These are phyloP conservation scores for Aspergillus egyptiacus DNA, from an alignment of 495 filamentous ascomycete species.

Conservation along the genomic window DNA sequence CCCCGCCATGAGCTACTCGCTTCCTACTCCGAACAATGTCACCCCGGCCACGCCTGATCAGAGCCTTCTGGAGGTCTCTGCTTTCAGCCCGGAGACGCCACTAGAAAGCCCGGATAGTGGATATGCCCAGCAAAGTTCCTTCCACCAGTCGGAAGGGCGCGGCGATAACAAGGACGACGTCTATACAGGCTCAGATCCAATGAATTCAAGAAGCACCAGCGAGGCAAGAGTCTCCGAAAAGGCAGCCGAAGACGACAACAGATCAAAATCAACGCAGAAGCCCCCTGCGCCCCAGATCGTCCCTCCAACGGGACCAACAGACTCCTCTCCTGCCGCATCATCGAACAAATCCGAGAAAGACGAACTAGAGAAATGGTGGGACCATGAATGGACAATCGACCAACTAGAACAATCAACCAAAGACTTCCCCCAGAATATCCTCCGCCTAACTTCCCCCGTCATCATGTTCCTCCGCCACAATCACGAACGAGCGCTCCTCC, in stretches of 20 bases:
- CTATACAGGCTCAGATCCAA: conserved; percentile 28
- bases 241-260: conserved; percentile 17
- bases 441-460: conserved; percentile 42
- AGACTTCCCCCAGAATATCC: conserved; percentile 39
- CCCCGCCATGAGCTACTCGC: conserved; percentile 21
- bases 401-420: conserved; percentile 41
- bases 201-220: conserved; percentile 27
- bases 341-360: conserved; percentile 29
- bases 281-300: conserved; percentile 19
- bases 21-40: conserved; percentile 21
- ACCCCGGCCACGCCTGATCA: conserved; percentile 37
- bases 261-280: conserved; percentile 18
- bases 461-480: conserved; percentile 38
- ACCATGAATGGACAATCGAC: conserved; percentile 43
- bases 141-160: conserved; percentile 25
- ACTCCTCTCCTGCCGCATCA: conserved; percentile 24
- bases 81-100: conserved; percentile 43
- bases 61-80: conserved; percentile 38
- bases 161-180: conserved; percentile 28
- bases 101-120: conserved; percentile 37
- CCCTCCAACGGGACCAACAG: conserved; percentile 13
- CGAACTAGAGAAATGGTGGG: conserved; percentile 33
- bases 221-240: conserved; percentile 27
- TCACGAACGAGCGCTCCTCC: conserved; percentile 32
- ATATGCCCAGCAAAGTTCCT: conserved; percentile 30